Base-by-base conservation (phyloP, 371 early-diverging fungal species). In the Apophysomyces ossiformis region DNA sequence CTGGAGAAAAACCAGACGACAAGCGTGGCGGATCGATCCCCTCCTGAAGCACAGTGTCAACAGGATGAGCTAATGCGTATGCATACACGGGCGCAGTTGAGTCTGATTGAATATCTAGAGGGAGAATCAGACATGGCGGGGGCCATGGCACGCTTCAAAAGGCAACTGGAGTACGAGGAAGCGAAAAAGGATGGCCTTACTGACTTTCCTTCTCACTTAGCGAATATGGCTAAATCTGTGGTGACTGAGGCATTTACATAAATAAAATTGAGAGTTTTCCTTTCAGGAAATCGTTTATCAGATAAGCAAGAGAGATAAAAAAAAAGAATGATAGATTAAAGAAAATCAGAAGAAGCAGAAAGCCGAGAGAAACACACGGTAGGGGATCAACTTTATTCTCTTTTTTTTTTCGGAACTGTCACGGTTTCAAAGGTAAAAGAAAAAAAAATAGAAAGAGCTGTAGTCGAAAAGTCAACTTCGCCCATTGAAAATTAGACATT, bases 51-150 rank as follows among this genome's bases (percentile, higher is more conserved):
- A 26, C 32, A 47, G 7, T 47, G 15, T 7, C 62, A 58, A 60
- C 67, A 69, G 60, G 74, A 79, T 16, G 70, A 76, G 35, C 12
- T 74, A 4, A 65, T 75, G 63, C 65, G 63, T 12, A 65, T 72
- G 63, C 76, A 77, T 45, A 71, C 78, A 32, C 69, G 73, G 32
- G 76, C 81, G 36, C 78, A 78, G 47, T 62, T 78, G 4, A 72
- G 74, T 5, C 39, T 78, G 58, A 76, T 76, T 36, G 78, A 81
- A 36, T 78, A 70, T 44, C 60, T 81, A 12, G 78, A 78, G 67
- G 81, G 81, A 12, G 74, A 80, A 68, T 64, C 66, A 36, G 71
- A 80, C 43, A 59, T 80, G 13, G 32, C 56, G 15, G 63, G 64
- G 13, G 76, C 78, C 7, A 67, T 80, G 60, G 59, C 75, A 8